Evolutionary conservation across 2,329 filamentous ascomycete genomes (phyloP).

Genomic region (Ascocoryne sarcoides): DNA sequence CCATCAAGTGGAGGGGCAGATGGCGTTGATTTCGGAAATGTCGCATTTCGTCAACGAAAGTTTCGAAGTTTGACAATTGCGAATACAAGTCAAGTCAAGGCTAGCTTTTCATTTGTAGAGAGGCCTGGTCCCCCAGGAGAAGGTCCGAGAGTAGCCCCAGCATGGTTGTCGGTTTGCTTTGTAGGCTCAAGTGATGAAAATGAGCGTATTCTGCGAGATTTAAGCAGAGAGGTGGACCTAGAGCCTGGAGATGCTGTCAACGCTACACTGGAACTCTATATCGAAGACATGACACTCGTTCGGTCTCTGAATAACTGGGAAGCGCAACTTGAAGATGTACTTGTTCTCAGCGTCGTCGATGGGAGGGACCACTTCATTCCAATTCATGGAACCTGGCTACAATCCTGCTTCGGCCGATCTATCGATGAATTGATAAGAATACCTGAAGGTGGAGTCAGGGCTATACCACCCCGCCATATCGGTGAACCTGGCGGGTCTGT

Average conservation of each 20-base stretch:
- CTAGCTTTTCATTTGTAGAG: constrained; percentile 72
- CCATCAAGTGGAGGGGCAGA: constrained; percentile 31
- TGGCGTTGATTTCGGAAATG: constrained; percentile 68
- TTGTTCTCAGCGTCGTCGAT: constrained; percentile 73
- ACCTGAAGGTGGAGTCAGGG: constrained; percentile 72
- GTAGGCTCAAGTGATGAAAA: constrained; percentile 37
- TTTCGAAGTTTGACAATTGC: constrained; percentile 70
- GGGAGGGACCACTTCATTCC: constrained; percentile 91
- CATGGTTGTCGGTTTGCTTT: constrained; percentile 67
- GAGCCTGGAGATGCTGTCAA: constrained; percentile 77
- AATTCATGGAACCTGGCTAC: constrained; percentile 67
- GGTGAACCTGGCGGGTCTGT: constrained; percentile 19
- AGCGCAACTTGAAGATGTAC: constrained; percentile 67
- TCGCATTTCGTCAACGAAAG: constrained; percentile 60
- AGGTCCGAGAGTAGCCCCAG: constrained; percentile 35
- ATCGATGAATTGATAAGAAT: constrained; percentile 83
- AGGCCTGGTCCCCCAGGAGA: constrained; percentile 54
- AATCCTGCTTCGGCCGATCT: constrained; percentile 74
- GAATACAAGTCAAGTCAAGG: constrained; percentile 78
- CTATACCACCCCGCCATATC: constrained; percentile 29
- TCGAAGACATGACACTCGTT: constrained; percentile 56
- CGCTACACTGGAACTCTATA: constrained; percentile 57
- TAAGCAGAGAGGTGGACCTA: constrained; percentile 46
- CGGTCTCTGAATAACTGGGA: constrained; percentile 62
- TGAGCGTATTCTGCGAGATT: constrained; percentile 8